A percentile compares a stretch with the other conserved stretches of the same genome.
Conservation (phyloP, 495 filamentous ascomycete species). For the Parmelia sp. region DNA sequence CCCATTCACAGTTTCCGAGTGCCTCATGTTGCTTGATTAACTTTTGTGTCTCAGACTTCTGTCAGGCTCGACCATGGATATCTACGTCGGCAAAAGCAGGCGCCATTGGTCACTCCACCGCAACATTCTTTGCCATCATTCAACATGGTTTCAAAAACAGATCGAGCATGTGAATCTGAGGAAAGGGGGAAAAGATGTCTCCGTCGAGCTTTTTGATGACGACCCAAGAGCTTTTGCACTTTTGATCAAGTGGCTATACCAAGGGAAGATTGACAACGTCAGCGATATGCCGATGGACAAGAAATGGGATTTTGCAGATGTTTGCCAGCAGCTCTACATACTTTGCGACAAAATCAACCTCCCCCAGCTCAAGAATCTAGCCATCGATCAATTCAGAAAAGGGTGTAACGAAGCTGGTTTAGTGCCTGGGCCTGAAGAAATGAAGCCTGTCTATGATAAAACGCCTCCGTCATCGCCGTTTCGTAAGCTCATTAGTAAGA, state of each 20-base stretch:
- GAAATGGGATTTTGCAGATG: constrained; percentile 45
- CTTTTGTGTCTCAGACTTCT: constrained; percentile 37
- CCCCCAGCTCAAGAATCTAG: constrained; percentile 41
- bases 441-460: constrained; percentile 41
- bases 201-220: constrained; percentile 37
- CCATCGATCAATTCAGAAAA: constrained; percentile 45
- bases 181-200: constrained; percentile 20
- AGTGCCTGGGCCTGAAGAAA: constrained; percentile 45
- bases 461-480: constrained; percentile 36
- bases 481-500: constrained; percentile 40
- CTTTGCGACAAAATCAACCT: constrained; percentile 44
- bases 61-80: constrained; percentile 41
- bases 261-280: constrained; percentile 43
- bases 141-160: constrained; percentile 37
- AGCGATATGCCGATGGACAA: constrained; percentile 34
- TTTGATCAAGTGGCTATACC: constrained; percentile 48
- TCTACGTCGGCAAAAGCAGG: constrained; percentile 38
- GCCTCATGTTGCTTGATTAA: neutral
- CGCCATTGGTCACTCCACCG: constrained; percentile 42
- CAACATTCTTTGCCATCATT: constrained; percentile 43
- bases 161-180: constrained; percentile 29
- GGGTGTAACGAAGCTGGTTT: constrained; percentile 37
- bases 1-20: neutral
- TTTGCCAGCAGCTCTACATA: constrained; percentile 44
- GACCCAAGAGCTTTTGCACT: constrained; percentile 43